Evolutionary conservation across 202 grass and related monocot genomes (phyloP), one percentile per base, ranked within the genome.

Genomic region (Carex arenaria): DNA sequence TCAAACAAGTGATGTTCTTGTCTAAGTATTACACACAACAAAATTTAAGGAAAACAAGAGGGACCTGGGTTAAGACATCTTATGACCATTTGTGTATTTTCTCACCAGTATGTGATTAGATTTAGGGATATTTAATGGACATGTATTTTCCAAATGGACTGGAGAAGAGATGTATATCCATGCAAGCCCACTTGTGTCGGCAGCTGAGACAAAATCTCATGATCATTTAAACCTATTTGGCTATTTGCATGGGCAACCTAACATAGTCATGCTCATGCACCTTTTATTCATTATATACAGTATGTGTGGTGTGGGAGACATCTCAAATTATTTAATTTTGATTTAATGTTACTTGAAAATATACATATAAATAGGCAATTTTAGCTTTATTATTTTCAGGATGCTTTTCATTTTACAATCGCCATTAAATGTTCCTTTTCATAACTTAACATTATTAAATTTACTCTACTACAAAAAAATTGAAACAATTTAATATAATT

Each of bases 221-320:
- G 26, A 54, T 76, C 52, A 77, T 77, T 76, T 77, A 77, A 77
- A 77, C 15, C 73, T 77, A 57, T 52, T 34, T 77, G 73, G 52
- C 73, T 77, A 57, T 52, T 34, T 77, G 52, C 52, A 59, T 77
- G 73, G 30, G 14, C 26, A 76, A 76, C 72, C 72, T 34, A 36
- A 56, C 72, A 55, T 56, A 76, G 32, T 3, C 32, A 34, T 32
- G 3, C 51, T 23, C 20, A 30, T 76, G 49, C 72, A 56, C 72
- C 72, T 55, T 30, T 75, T 17, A 77, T 77, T 59, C 52, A 56
- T 77, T 77, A 18, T 19, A 57, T 57, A 59, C 52, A 59, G 52
- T 75, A 8, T 28, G 51, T 34, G 28, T 77, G 26, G 51, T 34
- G 28, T 77, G 26, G 14, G 52, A 36, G 5, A 13, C 15, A 32